Evolutionary conservation across 2,329 filamentous ascomycete genomes (phyloP).

Genomic region (Parascedosporium putredinis): DNA sequence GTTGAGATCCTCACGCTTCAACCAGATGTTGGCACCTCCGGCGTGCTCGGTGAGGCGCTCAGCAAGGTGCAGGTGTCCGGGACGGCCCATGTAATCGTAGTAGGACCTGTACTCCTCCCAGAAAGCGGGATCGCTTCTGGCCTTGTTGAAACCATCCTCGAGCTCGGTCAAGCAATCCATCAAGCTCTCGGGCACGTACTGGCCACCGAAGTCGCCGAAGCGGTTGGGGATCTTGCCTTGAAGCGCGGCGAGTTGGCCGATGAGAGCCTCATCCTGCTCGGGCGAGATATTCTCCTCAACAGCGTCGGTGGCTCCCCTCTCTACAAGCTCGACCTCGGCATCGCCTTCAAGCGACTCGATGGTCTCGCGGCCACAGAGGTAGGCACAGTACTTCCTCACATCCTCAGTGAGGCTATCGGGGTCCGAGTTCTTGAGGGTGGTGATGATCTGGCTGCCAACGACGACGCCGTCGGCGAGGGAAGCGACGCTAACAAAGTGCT

Average conservation of each 20-base stretch:
- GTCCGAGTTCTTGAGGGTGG: conserved; percentile 59
- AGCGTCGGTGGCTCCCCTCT: conserved; percentile 36
- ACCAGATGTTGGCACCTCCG: conserved; percentile 90
- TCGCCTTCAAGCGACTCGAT: conserved; percentile 8
- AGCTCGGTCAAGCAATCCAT: conserved; percentile 94
- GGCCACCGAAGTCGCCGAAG: conserved; percentile 92
- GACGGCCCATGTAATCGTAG: conserved; percentile 95
- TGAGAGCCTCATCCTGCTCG: conserved; percentile 47
- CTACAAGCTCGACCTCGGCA: conserved; percentile 43
- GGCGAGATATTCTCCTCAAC: conserved; percentile 48
- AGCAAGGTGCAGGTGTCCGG: conserved; percentile 82
- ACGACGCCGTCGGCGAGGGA: conserved; percentile 86
- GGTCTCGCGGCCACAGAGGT: conserved; percentile 41
- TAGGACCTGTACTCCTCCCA: conserved; percentile 96
- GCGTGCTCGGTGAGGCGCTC: conserved; percentile 80
- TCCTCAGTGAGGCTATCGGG: conserved; percentile 49
- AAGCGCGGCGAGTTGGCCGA: conserved; percentile 75
- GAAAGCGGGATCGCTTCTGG: conserved; percentile 79
- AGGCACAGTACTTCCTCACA: conserved; percentile 79
- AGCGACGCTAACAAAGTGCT: conserved; percentile 82
- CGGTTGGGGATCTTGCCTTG: conserved; percentile 73
- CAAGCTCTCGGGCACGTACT: conserved; percentile 93
- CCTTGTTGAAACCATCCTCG: conserved; percentile 81
- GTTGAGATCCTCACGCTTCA: conserved; percentile 96
- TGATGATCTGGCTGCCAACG: conserved; percentile 92